phyloP scores from a whole-genome alignment of 768 basidiomycete species.

The Fistulinella prunicolor region DNA sequence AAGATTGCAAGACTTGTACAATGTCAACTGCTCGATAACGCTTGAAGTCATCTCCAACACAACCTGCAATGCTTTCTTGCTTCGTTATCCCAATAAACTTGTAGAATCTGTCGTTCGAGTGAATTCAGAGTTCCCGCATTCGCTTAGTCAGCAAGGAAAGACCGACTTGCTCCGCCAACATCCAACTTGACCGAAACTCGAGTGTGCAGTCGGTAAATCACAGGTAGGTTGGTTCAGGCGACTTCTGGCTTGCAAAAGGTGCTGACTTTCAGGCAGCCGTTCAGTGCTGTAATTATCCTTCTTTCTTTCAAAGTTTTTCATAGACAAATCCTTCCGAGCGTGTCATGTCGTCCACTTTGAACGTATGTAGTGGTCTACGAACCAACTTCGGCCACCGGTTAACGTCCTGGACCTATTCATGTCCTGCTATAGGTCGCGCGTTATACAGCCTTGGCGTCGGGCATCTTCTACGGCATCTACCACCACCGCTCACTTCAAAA shows the following conservation, averaged over 20 bases:
- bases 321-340: constrained; percentile 12
- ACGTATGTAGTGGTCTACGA: constrained; percentile 48
- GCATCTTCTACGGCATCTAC: constrained; percentile 87
- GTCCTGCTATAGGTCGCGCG: constrained; percentile 71
- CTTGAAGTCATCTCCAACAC: no score
- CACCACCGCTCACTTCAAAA: constrained; percentile 90
- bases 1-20: no score
- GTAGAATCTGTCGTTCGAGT: no score
- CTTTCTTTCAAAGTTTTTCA: constrained; percentile 7
- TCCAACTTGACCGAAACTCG: constrained; percentile 13
- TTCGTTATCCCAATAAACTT: no score
- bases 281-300: constrained; percentile 14
- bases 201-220: constrained; percentile 8
- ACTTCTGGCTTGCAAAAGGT: neutral
- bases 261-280: constrained; percentile 10
- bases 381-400: neutral
- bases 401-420: constrained; percentile 1
- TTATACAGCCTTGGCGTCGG: constrained; percentile 85
- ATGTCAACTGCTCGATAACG: no score
- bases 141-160: constrained; percentile 31
- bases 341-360: constrained; percentile 72
- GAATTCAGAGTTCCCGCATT: neutral
- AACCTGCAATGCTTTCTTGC: no score
- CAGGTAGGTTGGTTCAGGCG: constrained; percentile 7
- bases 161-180: constrained; percentile 29